Percentiles rank a stretch among this genome's conserved stretches.
These are phyloP conservation scores for Bertia moriformis DNA, from an alignment of 2,329 filamentous ascomycete species.

Conservation along the genomic window DNA sequence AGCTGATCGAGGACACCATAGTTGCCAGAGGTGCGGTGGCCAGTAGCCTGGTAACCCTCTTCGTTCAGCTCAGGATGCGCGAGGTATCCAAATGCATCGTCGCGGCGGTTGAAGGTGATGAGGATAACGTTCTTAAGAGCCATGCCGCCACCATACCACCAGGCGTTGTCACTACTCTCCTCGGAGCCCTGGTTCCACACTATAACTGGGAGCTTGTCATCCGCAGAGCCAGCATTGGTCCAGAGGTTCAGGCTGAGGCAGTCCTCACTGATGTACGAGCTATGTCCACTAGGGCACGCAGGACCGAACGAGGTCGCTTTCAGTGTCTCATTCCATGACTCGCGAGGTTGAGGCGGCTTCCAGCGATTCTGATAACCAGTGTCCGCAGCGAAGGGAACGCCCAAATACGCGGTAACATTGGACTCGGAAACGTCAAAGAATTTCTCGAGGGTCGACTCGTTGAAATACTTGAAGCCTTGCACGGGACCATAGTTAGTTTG, in stretches of 20 bases:
- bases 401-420: constrained; percentile 9
- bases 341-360: constrained; percentile 10
- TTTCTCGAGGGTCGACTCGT: constrained; percentile 3
- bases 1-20: constrained; percentile 5
- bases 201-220: constrained; percentile 12
- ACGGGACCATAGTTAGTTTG: constrained; percentile 7
- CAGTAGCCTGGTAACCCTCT: constrained; percentile 4
- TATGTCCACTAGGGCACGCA: constrained; percentile 7
- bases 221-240: constrained; percentile 9
- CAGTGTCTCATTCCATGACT: constrained; percentile 9
- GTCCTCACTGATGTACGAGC: constrained; percentile 9
- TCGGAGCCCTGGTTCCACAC: constrained; percentile 14
- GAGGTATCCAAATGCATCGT: constrained; percentile 5
- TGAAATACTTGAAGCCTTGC: constrained; percentile 9
- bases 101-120: constrained; percentile 9
- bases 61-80: constrained; percentile 5
- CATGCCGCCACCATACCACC: constrained; percentile 13
- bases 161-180: constrained; percentile 9
- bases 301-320: constrained; percentile 9
- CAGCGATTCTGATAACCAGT: constrained; percentile 12
- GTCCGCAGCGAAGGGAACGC: constrained; percentile 12
- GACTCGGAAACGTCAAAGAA: not conserved
- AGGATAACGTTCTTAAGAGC: constrained; percentile 12
- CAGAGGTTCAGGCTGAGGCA: constrained; percentile 16
- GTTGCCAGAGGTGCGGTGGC: constrained; percentile 5